Conservation (phyloP, 2,329 filamentous ascomycete species). For the Trichoderma asperellum region DNA sequence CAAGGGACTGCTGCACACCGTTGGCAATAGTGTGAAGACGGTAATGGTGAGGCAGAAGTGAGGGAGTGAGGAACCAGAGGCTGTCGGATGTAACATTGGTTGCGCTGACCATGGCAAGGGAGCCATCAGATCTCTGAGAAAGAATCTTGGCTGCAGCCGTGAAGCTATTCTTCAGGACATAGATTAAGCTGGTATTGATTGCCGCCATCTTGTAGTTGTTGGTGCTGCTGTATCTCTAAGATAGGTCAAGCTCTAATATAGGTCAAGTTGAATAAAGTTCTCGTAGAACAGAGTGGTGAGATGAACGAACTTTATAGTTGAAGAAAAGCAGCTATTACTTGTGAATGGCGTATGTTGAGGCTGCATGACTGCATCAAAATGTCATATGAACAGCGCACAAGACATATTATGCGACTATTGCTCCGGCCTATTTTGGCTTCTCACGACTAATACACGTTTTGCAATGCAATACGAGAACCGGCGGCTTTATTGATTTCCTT, state of each 20-base stretch:
- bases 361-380: neutral
- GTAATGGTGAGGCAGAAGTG: neutral
- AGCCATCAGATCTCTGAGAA: neutral
- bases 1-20: neutral
- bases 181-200: neutral
- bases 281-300: neutral
- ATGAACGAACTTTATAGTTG: slow-evolving; percentile 9
- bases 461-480: neutral
- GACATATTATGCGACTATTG: neutral
- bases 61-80: slow-evolving; percentile 19
- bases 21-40: slow-evolving; percentile 6
- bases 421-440: neutral
- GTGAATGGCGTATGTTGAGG: neutral
- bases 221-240: neutral
- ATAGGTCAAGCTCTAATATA: neutral
- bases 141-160: slow-evolving; percentile 13
- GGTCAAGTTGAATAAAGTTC: neutral
- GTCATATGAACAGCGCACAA: neutral
- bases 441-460: neutral
- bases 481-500: neutral
- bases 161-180: slow-evolving; percentile 14
- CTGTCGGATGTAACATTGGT: neutral
- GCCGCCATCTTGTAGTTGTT: slow-evolving; percentile 19
- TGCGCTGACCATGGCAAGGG: slow-evolving; percentile 11
- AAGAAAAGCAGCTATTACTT: neutral